Conservation (phyloP, 352 stramenopile species). For the Globisporangium parvum region DNA sequence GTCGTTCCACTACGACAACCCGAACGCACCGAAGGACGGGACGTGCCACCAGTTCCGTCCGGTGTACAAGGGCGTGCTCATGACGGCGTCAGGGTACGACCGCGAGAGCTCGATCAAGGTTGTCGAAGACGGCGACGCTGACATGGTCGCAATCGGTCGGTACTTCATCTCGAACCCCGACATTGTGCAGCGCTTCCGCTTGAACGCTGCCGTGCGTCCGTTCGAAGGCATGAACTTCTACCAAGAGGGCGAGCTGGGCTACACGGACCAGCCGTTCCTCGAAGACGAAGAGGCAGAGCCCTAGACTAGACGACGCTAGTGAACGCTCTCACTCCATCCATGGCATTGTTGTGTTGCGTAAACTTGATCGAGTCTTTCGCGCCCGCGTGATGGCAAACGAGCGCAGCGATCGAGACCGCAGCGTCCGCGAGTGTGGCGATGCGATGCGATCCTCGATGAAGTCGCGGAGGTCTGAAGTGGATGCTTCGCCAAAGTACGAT, state of each 20-base stretch:
- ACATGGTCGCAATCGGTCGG: conserved; percentile 62
- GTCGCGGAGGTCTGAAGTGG: too few species aligned
- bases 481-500: too few species aligned
- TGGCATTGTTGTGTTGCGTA: too few species aligned
- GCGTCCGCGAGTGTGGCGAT: too few species aligned
- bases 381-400: too few species aligned
- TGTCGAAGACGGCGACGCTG: conserved; percentile 41
- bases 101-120: conserved; percentile 37
- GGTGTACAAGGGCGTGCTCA: conserved; percentile 58
- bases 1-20: conserved; percentile 33
- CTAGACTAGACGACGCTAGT: too few species aligned
- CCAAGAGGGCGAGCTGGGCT: conserved; percentile 32
- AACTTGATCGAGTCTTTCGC: too few species aligned
- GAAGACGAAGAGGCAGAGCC: conserved; percentile 10
- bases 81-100: conserved; percentile 52
- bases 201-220: conserved; percentile 31
- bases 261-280: conserved; percentile 46
- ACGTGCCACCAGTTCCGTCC: conserved; percentile 41
- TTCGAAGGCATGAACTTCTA: conserved; percentile 50
- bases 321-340: too few species aligned
- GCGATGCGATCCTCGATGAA: too few species aligned
- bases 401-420: too few species aligned
- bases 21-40: conserved; percentile 30
- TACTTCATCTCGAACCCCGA: conserved; percentile 77
- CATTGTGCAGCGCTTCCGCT: conserved; percentile 46